Evolutionary conservation across 2,329 filamentous ascomycete genomes (phyloP).

Genomic region (Onygenales sp.): DNA sequence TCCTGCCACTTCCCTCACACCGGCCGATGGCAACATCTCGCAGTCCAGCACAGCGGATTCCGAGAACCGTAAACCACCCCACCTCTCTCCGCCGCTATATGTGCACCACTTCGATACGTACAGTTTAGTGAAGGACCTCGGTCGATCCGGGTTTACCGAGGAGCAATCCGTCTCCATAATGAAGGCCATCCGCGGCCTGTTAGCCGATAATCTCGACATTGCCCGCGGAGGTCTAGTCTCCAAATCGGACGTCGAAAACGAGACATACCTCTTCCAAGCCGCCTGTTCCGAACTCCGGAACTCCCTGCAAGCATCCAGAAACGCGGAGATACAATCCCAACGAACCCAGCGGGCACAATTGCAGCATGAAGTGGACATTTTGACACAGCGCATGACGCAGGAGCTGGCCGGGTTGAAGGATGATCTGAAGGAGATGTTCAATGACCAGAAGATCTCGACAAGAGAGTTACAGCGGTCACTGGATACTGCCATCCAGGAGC

Average conservation of each 20-base stretch:
- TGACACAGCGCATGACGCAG: slow-evolving; percentile 75
- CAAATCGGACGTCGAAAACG: slow-evolving; percentile 90
- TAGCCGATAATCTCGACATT: slow-evolving; percentile 70
- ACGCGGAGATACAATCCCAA: slow-evolving; percentile 68
- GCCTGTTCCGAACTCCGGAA: slow-evolving; percentile 86
- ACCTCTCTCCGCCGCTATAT: slow-evolving; percentile 49
- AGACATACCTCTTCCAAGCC: slow-evolving; percentile 86
- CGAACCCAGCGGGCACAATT: slow-evolving; percentile 74
- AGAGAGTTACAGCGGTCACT: slow-evolving; percentile 76
- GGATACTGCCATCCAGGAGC: slow-evolving; percentile 83
- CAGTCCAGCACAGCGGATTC: slow-evolving; percentile 19
- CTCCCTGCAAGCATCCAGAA: slow-evolving; percentile 71
- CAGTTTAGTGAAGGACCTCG: slow-evolving; percentile 71
- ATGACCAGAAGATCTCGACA: slow-evolving; percentile 88
- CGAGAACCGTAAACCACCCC: slow-evolving; percentile 47
- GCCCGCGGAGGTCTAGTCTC: slow-evolving; percentile 73
- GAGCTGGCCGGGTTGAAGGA: slow-evolving; percentile 76
- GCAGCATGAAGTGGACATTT: slow-evolving; percentile 91
- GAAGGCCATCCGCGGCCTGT: slow-evolving; percentile 75
- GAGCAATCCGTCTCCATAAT: slow-evolving; percentile 75
- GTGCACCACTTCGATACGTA: slow-evolving; percentile 97
- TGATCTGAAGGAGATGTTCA: slow-evolving; percentile 89
- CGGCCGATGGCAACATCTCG: slow-evolving; percentile 3
- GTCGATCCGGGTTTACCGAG: slow-evolving; percentile 59
- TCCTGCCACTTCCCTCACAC: slow-evolving; percentile 17